Base-by-base conservation (phyloP, 257 asterid species). In the Nicotiana tabacum region DNA sequence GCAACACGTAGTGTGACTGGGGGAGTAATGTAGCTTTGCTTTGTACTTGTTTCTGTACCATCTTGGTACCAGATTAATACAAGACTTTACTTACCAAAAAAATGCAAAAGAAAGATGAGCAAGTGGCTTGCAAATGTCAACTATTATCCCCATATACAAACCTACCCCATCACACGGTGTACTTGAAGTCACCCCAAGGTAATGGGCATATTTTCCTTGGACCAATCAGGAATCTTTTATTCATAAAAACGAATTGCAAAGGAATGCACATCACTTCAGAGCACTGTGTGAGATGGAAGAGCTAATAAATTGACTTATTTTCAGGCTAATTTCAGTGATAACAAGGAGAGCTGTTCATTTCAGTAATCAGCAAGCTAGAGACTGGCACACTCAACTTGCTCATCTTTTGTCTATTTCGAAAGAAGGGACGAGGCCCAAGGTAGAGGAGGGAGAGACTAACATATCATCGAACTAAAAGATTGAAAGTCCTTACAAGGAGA, bases 401-500 rank as follows among this genome's bases (percentile, higher is more conserved):
- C 46, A 51, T 48, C 64, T 76, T 51, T 3, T 51, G 37, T 29
- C 65, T 76, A 76, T 51, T 24, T 61, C 32, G 13, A 66, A 37
- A 39, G 12, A 33, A 33, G 21, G 84, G 61, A 43, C 51, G 9
- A 2, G 51, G 39, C 39, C 0, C 55, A 12, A 6, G 6, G 78
- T 6, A 55, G 77, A 60, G 81, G 48, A 56, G 67, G 66, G 17
- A 39, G 5, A 55, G 11, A 11, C 57, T 61, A 21, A 24, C 66
- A 84, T 18, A 87, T 64, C 27, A 18, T 48, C 81, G 79, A 55
- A 66, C 29, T 56, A 85, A 85, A 86, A 87, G 83, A 77, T 84
- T 37, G 66, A 84, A 88, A 90, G 84, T 85, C 88, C 96, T 91
- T 91, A 90, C 95, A 30, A 90, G 93, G 92, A 87, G 88, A 92